phyloP scores from a whole-genome alignment of 805 yeast genomes.

The Nakazawaea populi region DNA sequence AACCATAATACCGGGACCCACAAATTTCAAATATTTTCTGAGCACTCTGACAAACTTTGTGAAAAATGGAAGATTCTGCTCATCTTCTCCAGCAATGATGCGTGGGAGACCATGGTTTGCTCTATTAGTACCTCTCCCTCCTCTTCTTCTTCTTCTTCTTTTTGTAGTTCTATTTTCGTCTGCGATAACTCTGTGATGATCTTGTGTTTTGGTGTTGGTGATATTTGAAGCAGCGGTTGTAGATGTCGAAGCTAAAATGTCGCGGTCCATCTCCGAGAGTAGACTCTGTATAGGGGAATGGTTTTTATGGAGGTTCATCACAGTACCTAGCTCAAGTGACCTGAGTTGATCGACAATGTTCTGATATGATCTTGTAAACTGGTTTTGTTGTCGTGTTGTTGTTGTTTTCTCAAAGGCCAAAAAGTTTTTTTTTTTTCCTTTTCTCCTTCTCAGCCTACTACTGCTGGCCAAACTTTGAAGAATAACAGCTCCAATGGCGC shows the following conservation, averaged over 20 bases:
- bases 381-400: too few relatives aligned
- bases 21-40: conserved; percentile 55
- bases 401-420: too few relatives aligned
- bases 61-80: background rate
- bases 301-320: conserved; percentile 9
- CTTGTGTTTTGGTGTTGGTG: background rate
- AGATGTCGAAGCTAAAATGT: background rate
- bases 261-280: conserved; percentile 2
- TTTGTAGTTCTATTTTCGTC: background rate
- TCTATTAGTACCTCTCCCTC: background rate
- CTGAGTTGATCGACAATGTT: background rate
- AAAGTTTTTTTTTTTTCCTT: too few relatives aligned
- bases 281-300: background rate
- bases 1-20: conserved; percentile 87
- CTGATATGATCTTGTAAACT: background rate
- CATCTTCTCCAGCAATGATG: background rate
- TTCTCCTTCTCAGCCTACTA: too few relatives aligned
- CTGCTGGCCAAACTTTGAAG: too few relatives aligned
- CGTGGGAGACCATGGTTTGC: background rate
- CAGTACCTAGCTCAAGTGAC: background rate
- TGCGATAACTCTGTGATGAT: background rate
- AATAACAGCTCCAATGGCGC: too few relatives aligned
- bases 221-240: background rate
- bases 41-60: conserved; percentile 19
- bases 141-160: background rate